Evolutionary conservation across 306 rosid species (phyloP).

Genomic region (Gastrolobium villosum): DNA sequence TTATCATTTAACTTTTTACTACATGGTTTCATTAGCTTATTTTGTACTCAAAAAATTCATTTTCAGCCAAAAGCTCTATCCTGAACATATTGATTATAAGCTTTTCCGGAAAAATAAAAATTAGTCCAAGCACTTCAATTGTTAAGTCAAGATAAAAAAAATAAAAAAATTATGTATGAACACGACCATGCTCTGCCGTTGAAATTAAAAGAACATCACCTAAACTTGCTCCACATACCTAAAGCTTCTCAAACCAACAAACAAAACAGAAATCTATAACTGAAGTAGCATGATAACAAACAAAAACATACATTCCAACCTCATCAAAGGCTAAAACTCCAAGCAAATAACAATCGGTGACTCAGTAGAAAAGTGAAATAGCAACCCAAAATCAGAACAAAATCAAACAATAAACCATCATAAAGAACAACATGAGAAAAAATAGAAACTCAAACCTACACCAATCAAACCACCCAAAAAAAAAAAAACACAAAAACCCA

Average conservation of each 20-base stretch:
- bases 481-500: not conserved
- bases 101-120: not conserved
- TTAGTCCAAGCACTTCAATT: constrained; percentile 19
- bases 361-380: not conserved
- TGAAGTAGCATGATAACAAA: not conserved
- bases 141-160: not conserved
- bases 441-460: not conserved
- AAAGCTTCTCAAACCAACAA: constrained; percentile 28
- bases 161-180: not conserved
- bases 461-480: not conserved
- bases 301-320: constrained; percentile 20
- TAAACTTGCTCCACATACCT: constrained; percentile 7
- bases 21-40: not conserved
- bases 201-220: constrained; percentile 24
- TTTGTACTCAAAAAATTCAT: not conserved
- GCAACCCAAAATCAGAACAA: constrained; percentile 9
- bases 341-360: not conserved
- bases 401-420: not conserved
- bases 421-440: not conserved
- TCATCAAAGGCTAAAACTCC: constrained; percentile 7
- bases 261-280: constrained; percentile 16
- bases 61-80: constrained; percentile 4
- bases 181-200: not conserved
- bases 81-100: constrained; percentile 3
- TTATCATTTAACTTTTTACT: not conserved